phyloP scores from a whole-genome alignment of 2,329 filamentous ascomycete genomes.

The Bertia moriformis region DNA sequence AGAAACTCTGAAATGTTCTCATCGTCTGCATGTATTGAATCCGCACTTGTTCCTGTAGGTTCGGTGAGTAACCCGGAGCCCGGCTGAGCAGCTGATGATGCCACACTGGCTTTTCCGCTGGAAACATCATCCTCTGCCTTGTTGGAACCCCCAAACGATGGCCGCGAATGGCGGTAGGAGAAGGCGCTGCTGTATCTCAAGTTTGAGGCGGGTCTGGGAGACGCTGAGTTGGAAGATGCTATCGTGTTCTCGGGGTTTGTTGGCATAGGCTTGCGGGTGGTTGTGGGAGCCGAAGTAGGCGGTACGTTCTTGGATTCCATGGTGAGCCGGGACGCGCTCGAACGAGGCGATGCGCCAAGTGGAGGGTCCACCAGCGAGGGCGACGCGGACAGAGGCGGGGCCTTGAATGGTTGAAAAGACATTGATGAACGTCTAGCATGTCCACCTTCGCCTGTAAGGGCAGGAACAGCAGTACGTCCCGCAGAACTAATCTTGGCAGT shows the following conservation, averaged over 20 bases:
- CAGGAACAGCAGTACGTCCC: background rate
- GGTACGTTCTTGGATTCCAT: background rate
- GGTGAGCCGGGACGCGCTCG: constrained; percentile 2
- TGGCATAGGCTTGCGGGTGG: constrained; percentile 18
- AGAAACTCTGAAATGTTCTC: constrained; percentile 54
- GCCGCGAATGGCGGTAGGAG: constrained; percentile 41
- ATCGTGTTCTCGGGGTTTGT: constrained; percentile 38
- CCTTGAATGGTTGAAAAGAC: constrained; percentile 55
- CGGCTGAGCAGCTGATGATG: constrained; percentile 34
- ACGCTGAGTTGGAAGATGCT: constrained; percentile 44
- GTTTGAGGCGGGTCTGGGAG: constrained; percentile 44
- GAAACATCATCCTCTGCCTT: constrained; percentile 30
- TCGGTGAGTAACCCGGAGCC: constrained; percentile 41
- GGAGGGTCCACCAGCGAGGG: constrained; percentile 34
- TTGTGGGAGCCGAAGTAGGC: background rate
- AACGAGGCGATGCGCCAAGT: constrained; percentile 34
- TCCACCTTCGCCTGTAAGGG: constrained; percentile 19
- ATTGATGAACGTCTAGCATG: constrained; percentile 40
- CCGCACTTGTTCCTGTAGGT: constrained; percentile 36
- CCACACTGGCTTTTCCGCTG: constrained; percentile 30
- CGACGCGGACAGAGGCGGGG: constrained; percentile 48
- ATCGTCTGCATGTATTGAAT: constrained; percentile 44
- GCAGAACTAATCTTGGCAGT: background rate
- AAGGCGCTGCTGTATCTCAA: constrained; percentile 53
- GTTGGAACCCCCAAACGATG: constrained; percentile 38